phyloP scores from a whole-genome alignment of 352 stramenopile genomes.

The Globisporangium ultimum region DNA sequence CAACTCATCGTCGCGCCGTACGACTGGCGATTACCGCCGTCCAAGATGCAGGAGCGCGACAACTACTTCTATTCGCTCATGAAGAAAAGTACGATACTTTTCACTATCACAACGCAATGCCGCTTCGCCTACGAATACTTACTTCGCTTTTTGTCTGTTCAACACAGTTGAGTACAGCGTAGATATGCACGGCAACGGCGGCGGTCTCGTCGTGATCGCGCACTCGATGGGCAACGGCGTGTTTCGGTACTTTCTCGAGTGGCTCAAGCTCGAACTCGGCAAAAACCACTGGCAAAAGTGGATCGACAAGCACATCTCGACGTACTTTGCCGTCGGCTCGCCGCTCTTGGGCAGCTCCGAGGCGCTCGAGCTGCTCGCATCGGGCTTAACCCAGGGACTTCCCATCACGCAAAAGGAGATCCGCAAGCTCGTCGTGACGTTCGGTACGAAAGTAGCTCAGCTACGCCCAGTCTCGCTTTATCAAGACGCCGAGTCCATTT shows the following conservation, averaged over 20 bases:
- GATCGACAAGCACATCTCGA: conserved; percentile 72
- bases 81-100: conserved; percentile 50
- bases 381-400: conserved; percentile 58
- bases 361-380: conserved; percentile 63
- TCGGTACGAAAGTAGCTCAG: conserved; percentile 30
- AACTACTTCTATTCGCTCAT: conserved; percentile 73
- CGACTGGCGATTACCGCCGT: conserved; percentile 76
- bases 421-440: conserved; percentile 67
- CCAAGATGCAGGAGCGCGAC: conserved; percentile 67
- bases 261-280: conserved; percentile 73
- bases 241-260: conserved; percentile 82
- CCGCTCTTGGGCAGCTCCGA: conserved; percentile 70
- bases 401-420: conserved; percentile 65
- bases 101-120: neutral
- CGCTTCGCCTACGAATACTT: neutral
- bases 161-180: conserved; percentile 59
- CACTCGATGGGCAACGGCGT: conserved; percentile 82
- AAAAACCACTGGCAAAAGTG: conserved; percentile 68
- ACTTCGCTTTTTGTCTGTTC: conserved; percentile 5
- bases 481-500: no score
- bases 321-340: conserved; percentile 74
- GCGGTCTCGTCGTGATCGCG: conserved; percentile 68
- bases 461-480: no score
- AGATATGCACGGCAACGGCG: conserved; percentile 34
- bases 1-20: conserved; percentile 75